Evolutionary conservation across 371 early-diverging fungal genomes (phyloP).

Genomic region (Apophysomyces ossiformis): DNA sequence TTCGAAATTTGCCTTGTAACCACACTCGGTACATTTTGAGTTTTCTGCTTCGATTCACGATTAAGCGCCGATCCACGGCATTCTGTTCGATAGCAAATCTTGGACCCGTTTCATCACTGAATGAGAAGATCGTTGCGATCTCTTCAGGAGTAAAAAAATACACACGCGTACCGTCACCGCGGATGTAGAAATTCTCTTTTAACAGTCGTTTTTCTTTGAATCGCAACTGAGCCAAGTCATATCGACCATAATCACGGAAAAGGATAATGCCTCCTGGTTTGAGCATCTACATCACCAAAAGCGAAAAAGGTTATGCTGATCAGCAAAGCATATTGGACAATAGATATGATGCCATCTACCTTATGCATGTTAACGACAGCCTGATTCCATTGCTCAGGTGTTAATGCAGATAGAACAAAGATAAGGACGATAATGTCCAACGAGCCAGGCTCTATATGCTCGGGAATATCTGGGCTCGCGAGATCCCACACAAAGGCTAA

Average conservation of each 20-base stretch:
- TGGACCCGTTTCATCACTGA: conserved; percentile 12
- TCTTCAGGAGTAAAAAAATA: conserved; percentile 72
- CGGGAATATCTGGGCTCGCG: conserved; percentile 64
- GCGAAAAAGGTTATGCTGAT: not conserved
- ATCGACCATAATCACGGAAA: conserved; percentile 89
- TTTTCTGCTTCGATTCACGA: conserved; percentile 92
- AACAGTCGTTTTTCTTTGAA: conserved; percentile 66
- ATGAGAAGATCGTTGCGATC: conserved; percentile 53
- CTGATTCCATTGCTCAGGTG: conserved; percentile 78
- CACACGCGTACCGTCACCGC: conserved; percentile 83
- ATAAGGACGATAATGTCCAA: conserved; percentile 81
- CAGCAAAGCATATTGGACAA: too few species aligned
- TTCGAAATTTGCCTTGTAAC: conserved; percentile 96
- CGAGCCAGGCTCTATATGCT: conserved; percentile 63
- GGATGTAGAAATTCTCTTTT: conserved; percentile 82
- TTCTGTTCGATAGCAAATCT: conserved; percentile 81
- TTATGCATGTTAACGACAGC: conserved; percentile 70
- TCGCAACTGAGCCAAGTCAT: conserved; percentile 88
- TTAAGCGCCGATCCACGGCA: conserved; percentile 90
- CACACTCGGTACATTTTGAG: conserved; percentile 98
- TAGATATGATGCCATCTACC: conserved; percentile 23
- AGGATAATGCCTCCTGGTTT: conserved; percentile 79
- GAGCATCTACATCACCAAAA: conserved; percentile 46
- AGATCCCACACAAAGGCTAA: conserved; percentile 86
- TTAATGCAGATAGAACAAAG: conserved; percentile 84